Evolutionary conservation across 169 alveolate genomes (phyloP).

Genomic region (Cryptosporidium bovis): DNA sequence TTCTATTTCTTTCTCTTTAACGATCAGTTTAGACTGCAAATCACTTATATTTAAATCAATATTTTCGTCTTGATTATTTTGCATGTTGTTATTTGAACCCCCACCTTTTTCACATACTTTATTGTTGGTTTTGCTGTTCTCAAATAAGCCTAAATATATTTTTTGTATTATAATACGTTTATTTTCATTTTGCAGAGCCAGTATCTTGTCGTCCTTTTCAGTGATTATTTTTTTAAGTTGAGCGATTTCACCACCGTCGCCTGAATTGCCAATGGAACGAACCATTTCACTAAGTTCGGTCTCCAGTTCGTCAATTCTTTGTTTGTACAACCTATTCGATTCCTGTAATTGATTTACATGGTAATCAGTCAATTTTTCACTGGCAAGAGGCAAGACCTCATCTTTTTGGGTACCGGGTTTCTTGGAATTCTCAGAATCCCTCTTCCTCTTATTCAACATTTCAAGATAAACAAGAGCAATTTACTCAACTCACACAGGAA

Average conservation of each 20-base stretch:
- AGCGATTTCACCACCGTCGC: not conserved
- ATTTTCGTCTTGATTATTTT: not conserved
- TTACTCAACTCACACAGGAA: not conserved
- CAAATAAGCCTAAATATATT: not conserved
- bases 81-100: not conserved
- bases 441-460: slow-evolving; percentile 47
- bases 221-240: slow-evolving; percentile 4
- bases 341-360: slow-evolving; percentile 54
- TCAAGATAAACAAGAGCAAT: slow-evolving; percentile 6
- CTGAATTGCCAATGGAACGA: not conserved
- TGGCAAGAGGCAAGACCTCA: slow-evolving; percentile 23
- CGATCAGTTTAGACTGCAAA: not conserved
- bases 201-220: slow-evolving; percentile 26
- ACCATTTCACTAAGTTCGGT: not conserved
- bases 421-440: slow-evolving; percentile 3
- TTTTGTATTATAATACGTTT: slow-evolving; percentile 54
- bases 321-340: slow-evolving; percentile 9
- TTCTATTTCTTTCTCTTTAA: slow-evolving; percentile 1
- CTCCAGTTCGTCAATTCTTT: slow-evolving; percentile 34
- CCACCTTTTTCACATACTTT: not conserved
- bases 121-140: not conserved
- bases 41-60: slow-evolving; percentile 1
- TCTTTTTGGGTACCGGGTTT: not conserved
- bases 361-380: slow-evolving; percentile 33
- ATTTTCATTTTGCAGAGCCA: slow-evolving; percentile 32